phyloP scores from a whole-genome alignment of 73 alveolate species.

The Paramecium caudatum region DNA sequence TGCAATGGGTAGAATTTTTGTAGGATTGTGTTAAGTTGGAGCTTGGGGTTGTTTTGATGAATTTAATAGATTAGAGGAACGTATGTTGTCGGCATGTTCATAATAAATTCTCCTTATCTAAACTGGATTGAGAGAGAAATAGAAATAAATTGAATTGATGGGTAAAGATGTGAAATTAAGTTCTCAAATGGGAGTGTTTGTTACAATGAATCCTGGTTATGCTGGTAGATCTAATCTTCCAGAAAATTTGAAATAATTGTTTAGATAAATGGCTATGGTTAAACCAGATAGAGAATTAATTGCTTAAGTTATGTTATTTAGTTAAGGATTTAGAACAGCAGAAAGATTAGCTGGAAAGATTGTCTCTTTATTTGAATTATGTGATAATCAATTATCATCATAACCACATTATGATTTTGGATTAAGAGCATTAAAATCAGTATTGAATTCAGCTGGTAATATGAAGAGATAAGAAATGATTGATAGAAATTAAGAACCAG shows the following conservation, averaged over 20 bases:
- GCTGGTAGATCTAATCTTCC: slow-evolving; percentile 99
- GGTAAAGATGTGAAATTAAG: slow-evolving; percentile 97
- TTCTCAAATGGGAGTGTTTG: slow-evolving; percentile 98
- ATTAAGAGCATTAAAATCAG: slow-evolving; percentile 98
- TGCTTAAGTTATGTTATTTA: slow-evolving; percentile 98
- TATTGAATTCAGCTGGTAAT: slow-evolving; percentile 97
- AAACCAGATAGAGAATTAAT: slow-evolving; percentile 99
- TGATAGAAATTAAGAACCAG: slow-evolving; percentile 85
- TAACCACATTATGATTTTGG: slow-evolving; percentile 99
- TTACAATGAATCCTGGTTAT: slow-evolving; percentile 99
- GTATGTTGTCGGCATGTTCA: slow-evolving; percentile 99
- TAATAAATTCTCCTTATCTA: slow-evolving; percentile 97
- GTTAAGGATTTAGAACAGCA: slow-evolving; percentile 99
- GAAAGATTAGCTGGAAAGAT: slow-evolving; percentile 96
- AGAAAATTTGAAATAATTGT: slow-evolving; percentile 98
- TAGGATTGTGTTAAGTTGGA: slow-evolving; percentile 99
- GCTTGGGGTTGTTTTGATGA: slow-evolving; percentile 99
- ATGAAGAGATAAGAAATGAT: slow-evolving; percentile 96
- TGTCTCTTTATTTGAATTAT: slow-evolving; percentile 97
- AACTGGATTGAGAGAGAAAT: slow-evolving; percentile 97
- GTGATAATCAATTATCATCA: slow-evolving; percentile 94
- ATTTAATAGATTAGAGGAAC: slow-evolving; percentile 97
- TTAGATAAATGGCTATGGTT: slow-evolving; percentile 99
- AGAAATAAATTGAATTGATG: slow-evolving; percentile 95
- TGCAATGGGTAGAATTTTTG: slow-evolving; percentile 99